Base-by-base conservation (phyloP, 164 flowering plant species). In the Akebia trifoliata region DNA sequence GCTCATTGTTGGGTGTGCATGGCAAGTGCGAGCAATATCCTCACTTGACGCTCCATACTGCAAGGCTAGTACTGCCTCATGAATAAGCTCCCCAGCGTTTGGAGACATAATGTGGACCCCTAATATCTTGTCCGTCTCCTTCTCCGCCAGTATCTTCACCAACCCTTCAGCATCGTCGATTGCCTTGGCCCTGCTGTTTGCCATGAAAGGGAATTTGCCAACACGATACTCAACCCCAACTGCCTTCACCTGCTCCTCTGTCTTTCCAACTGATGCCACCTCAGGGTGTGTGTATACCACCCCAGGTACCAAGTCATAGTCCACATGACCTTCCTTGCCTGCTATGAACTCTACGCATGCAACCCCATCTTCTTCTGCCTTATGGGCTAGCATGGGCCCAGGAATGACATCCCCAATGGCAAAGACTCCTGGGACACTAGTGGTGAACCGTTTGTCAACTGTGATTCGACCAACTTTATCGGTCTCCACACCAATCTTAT, bases 1-100 rank as follows among this genome's bases (percentile, higher is more conserved):
- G 45, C 94, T 84, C 94, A 91, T 80, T 10, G 98, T 88, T 17
- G 98, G 98, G 68, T 91, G 98, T 1, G 98, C 96, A 65, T 91
- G 98, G 77, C 95, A 87, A 0, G 90, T 86, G 42, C 95, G 88
- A 0, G 97, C 97, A 47, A 90, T 84, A 53, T 90, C 97, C 76
- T 87, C 93, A 62, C 93, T 85, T 14, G 97, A 65, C 15, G 95
- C 97, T 21, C 90, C 97, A 66, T 87, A 87, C n/a, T 77, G 77
- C 66, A 87, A 62, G 15, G 97, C 97, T 28, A 90, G 67, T 5
- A 67, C 90, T 11, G 97, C 95, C 68, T 90, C 97, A 21, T 87
- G 95, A 49, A 90, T 90, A 28, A 90, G 85, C 77, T 90, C 97
- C 25, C 95, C 95, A 8, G 94, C 97, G 77, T 86, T 85, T 0